Conservation (phyloP, 225 moss, liverwort and hornwort genomes). For the Pseudisothecium myosuroides region DNA sequence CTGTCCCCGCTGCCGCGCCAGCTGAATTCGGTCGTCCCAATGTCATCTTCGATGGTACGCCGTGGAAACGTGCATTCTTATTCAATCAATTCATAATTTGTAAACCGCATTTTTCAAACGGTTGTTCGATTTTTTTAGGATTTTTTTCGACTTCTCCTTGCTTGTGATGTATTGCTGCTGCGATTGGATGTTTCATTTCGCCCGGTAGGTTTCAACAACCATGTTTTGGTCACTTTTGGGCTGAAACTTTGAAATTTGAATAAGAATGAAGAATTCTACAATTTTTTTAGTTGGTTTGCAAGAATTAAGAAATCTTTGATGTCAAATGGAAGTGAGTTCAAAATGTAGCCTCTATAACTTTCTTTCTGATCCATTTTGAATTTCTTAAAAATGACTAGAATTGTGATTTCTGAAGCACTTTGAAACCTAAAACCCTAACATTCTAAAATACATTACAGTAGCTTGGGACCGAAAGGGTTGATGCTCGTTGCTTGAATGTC, state of each 20-base stretch:
- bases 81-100: not conserved
- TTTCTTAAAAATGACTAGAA: not conserved
- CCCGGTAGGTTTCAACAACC: not conserved
- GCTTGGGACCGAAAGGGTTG: not conserved
- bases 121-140: not conserved
- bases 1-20: not conserved
- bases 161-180: not conserved
- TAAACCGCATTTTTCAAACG: not conserved
- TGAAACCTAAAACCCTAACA: not conserved
- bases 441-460: not conserved
- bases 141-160: not conserved
- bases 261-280: not conserved
- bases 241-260: not conserved
- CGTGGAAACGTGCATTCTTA: not conserved
- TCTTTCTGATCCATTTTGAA: not conserved
- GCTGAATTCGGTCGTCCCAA: conserved; percentile 61
- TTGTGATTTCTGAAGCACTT: not conserved
- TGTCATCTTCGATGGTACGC: conserved; percentile 75
- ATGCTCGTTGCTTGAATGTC: not conserved
- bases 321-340: not conserved
- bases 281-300: not conserved
- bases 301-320: not conserved
- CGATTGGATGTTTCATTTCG: not conserved
- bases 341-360: not conserved
- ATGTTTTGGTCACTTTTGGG: not conserved